Conservation (phyloP, 345 rosid species). For the Camelina sativa region DNA sequence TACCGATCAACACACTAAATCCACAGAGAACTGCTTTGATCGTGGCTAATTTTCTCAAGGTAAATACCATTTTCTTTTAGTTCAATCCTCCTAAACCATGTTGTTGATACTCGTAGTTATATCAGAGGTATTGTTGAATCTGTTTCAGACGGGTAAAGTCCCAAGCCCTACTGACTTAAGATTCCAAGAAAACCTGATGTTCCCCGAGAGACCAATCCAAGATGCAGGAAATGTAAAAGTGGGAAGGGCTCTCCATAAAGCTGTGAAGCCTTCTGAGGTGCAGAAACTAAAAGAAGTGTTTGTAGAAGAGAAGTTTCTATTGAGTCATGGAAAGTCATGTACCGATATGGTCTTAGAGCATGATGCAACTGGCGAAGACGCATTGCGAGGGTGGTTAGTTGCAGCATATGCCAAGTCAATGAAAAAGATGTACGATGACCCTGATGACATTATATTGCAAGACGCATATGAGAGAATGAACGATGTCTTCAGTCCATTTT, state of each 20-base stretch:
- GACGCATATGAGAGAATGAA: conserved; percentile 76
- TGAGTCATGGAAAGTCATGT: conserved; percentile 58
- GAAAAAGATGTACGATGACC: conserved; percentile 46
- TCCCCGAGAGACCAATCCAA: conserved; percentile 76
- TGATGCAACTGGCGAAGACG: conserved; percentile 86
- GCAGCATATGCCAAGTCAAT: conserved; percentile 69
- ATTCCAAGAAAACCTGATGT: conserved; percentile 71
- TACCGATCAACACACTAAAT: conserved; percentile 86
- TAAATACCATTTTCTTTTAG: conserved; percentile 38
- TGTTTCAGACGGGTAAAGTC: conserved; percentile 69
- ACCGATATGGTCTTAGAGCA: conserved; percentile 80
- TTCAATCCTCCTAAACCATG: neutral
- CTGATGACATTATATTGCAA: conserved; percentile 47
- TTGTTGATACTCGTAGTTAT: conserved; percentile 22
- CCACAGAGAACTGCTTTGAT: conserved; percentile 91
- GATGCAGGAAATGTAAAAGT: conserved; percentile 89
- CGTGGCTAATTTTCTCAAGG: conserved; percentile 86
- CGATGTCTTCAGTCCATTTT: conserved; percentile 53
- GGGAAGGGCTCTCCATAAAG: conserved; percentile 71
- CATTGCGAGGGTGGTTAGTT: conserved; percentile 92
- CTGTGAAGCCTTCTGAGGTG: conserved; percentile 69
- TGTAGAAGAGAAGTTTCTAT: conserved; percentile 74
- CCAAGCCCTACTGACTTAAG: conserved; percentile 85
- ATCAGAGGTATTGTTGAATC: conserved; percentile 29
- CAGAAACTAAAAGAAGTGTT: conserved; percentile 61